Base-by-base conservation (phyloP, 1,139 yeast species). In the Geotrichum klebahnii region DNA sequence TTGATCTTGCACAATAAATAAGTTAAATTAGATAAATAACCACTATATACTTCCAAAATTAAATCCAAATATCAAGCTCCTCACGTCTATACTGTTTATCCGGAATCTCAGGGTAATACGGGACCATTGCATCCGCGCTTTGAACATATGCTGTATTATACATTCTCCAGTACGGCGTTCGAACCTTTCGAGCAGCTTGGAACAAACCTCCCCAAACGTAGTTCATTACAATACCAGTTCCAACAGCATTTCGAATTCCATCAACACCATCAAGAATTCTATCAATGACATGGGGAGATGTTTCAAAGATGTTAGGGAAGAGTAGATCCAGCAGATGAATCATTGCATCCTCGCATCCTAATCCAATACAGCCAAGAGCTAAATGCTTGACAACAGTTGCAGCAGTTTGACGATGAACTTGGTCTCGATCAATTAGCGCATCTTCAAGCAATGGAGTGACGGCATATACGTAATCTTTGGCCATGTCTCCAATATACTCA, bases 401-500 rank as follows among this genome's bases (percentile, higher is more conserved):
- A 0, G 97, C 97, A 0, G 96, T 92, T 67, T 94, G 99, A 45
- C 98, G 76, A 62, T 92, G 97, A 2, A 92, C 97, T 44, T 81
- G 82, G 63, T 90, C 97, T 54, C 96, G 75, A 63, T 90, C 96
- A 0, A 89, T 85, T 37, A 94, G 70, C 0, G 97, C 97, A 69
- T 92, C 96, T 61, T 89, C 95, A 16, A 94, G 59, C 40, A 94
- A 67, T 0, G 97, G 94, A 0, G 87, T 75, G 1, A 87, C 79
- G 0, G 95, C 82, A 65, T 84, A 88, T 32, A 92, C 75, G 62
- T 94, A 92, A 62, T 88, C 96, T 39, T 80, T 77, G 0, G 95
- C 83, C 71, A 82, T 74, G 6, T 85, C 86, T 16, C 94, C 94
- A 57, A 89, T 82, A 63, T 92, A 92, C 67, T 94, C 98, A 68